phyloP scores from a whole-genome alignment of 495 filamentous ascomycete genomes.

The Thozetella sp. region DNA sequence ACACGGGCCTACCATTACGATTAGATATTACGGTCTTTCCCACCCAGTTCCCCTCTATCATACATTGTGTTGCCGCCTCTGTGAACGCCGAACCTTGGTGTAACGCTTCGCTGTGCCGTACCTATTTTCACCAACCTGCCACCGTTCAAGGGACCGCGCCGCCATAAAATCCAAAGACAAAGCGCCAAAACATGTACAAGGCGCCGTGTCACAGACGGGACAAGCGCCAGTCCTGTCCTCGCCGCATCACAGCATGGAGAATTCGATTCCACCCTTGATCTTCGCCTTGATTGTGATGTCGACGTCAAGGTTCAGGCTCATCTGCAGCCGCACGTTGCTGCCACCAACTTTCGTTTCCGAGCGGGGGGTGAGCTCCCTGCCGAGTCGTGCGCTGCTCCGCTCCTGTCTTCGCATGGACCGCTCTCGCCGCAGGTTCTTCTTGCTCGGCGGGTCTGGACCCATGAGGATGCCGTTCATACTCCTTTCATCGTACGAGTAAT shows the following conservation, averaged over 20 bases:
- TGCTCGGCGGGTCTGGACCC: neutral
- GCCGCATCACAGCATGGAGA: slow-evolving; percentile 1
- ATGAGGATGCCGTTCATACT: neutral
- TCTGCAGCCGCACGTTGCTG: neutral
- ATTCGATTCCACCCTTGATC: slow-evolving; percentile 1
- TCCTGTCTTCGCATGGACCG: neutral
- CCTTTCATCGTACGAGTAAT: neutral
- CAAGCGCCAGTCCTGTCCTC: neutral
- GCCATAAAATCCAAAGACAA: neutral
- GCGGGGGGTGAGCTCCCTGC: neutral
- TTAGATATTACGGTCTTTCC: slow-evolving; percentile 1
- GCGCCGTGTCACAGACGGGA: neutral
- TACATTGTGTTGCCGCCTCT: neutral
- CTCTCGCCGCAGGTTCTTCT: neutral
- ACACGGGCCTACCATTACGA: slow-evolving; percentile 1
- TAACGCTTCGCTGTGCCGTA: neutral
- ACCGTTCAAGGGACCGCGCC: neutral
- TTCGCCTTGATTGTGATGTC: slow-evolving; percentile 6
- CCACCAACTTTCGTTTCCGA: neutral
- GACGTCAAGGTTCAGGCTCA: slow-evolving; percentile 6
- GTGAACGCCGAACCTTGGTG: neutral
- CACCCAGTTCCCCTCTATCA: neutral
- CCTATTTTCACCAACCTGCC: neutral
- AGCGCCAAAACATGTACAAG: neutral
- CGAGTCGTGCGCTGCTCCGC: neutral